Evolutionary conservation across 1,139 yeast species (phyloP), one percentile per base, ranked within the genome.

Genomic region (Sugiyamaella xylanicola): DNA sequence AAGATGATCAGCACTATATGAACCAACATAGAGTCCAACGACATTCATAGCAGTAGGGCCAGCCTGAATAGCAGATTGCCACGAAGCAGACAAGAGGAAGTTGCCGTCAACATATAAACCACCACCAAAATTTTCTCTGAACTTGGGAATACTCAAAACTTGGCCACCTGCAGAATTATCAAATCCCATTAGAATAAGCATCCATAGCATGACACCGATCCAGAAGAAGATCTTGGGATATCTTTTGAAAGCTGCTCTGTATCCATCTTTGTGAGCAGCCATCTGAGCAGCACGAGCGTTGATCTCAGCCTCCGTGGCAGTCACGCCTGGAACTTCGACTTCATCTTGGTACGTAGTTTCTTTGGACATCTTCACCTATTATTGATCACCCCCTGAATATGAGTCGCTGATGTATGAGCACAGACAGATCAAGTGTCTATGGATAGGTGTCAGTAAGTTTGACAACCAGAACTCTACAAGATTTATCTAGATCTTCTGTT

Each of bases 51-150:
- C 75, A 41, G 65, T 60, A 46, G 72, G 63, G 46, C 63, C 68
- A 59, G 72, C 75, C 58, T 67, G 43, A 59, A 72, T 37, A 5
- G 72, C 69, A 20, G 73, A 67, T 58, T 73, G 77, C 74, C 74
- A 71, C 49, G 64, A 59, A 46, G 72, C 67, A 7, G 57, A 62
- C n/a, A 70, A 53, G 27, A 62, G 63, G 52, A 57, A 67, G 22
- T 48, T 41, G 17, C 63, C 68, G 13, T 59, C 65, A 21, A 54
- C 59, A 27, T 42, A 51, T 21, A 59, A 41, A 13, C 74, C 75
- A 3, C 50, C 50, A 21, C 50, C 50, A 51, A 70, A 71, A 55
- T 71, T 72, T 58, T 64, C 39, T 60, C 74, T 64, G 57, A 71
- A 72, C 42, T 59, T 60, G 15, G 65, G 63, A 42, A 68, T 66